Percentiles rank a stretch among this genome's conserved stretches.
Evolutionary conservation across 2,329 filamentous ascomycete genomes (phyloP).

Genomic region (Penicillium janthinellum): DNA sequence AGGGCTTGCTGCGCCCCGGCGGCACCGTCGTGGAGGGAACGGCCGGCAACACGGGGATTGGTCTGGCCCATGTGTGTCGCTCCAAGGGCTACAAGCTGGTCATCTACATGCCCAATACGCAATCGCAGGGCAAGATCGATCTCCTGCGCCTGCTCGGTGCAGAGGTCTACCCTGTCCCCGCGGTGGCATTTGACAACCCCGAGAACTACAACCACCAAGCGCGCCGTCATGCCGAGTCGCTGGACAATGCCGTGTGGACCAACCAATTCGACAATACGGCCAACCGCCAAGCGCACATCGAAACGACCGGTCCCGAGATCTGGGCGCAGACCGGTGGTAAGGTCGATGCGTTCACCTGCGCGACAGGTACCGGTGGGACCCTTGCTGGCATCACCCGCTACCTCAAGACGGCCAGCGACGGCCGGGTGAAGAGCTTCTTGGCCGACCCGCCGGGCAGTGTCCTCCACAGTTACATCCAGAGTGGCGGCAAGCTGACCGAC

Average conservation of each 20-base stretch:
- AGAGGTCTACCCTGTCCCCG: slow-evolving; percentile 93
- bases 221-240: slow-evolving; percentile 77
- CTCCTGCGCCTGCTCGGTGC: slow-evolving; percentile 86
- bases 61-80: slow-evolving; percentile 92
- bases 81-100: slow-evolving; percentile 90
- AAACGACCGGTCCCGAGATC: slow-evolving; percentile 96
- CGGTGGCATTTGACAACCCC: slow-evolving; percentile 92
- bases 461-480: slow-evolving; percentile 86
- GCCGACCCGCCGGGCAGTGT: slow-evolving; percentile 94
- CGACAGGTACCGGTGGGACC: slow-evolving; percentile 90
- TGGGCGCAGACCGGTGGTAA: slow-evolving; percentile 87
- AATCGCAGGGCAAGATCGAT: slow-evolving; percentile 97
- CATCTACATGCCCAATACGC: slow-evolving; percentile 99
- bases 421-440: slow-evolving; percentile 81
- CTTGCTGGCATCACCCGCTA: slow-evolving; percentile 86
- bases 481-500: slow-evolving; percentile 80
- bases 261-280: slow-evolving; percentile 98
- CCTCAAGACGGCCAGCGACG: slow-evolving; percentile 78
- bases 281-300: slow-evolving; percentile 90
- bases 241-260: slow-evolving; percentile 94
- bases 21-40: slow-evolving; percentile 97
- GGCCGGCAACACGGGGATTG: slow-evolving; percentile 96
- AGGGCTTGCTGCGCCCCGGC: slow-evolving; percentile 76
- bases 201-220: slow-evolving; percentile 99
- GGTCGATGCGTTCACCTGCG: slow-evolving; percentile 92